phyloP scores from a whole-genome alignment of 1,284 basidiomycete genomes.

The Malassezia cuniculi region DNA sequence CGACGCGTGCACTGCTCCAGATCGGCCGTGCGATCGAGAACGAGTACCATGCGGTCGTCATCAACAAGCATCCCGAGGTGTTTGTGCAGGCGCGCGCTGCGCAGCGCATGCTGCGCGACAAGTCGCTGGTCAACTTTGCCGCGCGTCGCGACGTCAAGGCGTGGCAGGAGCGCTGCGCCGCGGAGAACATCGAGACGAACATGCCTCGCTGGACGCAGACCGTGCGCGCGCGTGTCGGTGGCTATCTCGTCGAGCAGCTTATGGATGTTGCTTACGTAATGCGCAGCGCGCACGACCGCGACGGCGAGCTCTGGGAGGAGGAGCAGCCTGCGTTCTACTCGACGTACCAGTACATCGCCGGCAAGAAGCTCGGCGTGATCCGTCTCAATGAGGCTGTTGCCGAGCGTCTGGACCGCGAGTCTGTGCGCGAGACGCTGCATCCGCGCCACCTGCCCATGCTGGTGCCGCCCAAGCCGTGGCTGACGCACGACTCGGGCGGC shows the following conservation, averaged over 20 bases:
- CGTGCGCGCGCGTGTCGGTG: slow-evolving; percentile 64
- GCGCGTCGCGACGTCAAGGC: slow-evolving; percentile 28
- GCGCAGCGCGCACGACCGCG: slow-evolving; percentile 47
- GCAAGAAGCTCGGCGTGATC: slow-evolving; percentile 80
- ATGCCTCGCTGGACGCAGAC: slow-evolving; percentile 62
- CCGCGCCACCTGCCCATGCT: slow-evolving; percentile 94
- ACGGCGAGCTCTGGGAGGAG: slow-evolving; percentile 50
- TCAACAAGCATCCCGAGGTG: slow-evolving; percentile 27
- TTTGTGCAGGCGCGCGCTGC: slow-evolving; percentile 26
- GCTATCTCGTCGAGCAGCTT: slow-evolving; percentile 67
- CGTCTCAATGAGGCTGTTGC: slow-evolving; percentile 70
- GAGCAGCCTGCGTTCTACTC: slow-evolving; percentile 83
- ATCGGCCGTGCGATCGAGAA: slow-evolving; percentile 78
- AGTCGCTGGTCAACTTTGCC: slow-evolving; percentile 24
- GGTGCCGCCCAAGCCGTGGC: slow-evolving; percentile 77
- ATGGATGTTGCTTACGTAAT: slow-evolving; percentile 72
- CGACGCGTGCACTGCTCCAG: slow-evolving; percentile 65
- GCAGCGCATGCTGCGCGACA: slow-evolving; percentile 20
- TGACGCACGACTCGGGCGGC: slow-evolving; percentile 64
- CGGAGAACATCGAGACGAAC: slow-evolving; percentile 49
- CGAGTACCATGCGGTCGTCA: slow-evolving; percentile 46
- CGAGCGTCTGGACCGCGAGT: slow-evolving; percentile 65
- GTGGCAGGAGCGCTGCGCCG: slow-evolving; percentile 52
- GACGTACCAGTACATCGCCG: slow-evolving; percentile 81
- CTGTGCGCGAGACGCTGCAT: slow-evolving; percentile 63